These are phyloP conservation scores for Macrophomina phaseolina DNA, from an alignment of 2,329 filamentous ascomycete genomes.

Conservation along the genomic window DNA sequence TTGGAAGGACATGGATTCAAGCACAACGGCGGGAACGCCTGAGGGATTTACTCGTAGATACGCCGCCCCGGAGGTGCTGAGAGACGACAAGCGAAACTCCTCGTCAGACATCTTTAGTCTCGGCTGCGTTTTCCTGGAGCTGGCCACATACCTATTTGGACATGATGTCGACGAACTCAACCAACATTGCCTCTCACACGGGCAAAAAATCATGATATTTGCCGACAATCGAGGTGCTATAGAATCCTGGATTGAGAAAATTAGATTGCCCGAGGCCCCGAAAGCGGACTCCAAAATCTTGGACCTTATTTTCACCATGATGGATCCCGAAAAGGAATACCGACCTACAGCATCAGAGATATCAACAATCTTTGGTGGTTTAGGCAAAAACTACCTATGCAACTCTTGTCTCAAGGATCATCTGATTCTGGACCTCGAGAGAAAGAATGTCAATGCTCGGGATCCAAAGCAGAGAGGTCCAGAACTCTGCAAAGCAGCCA, in stretches of 20 bases:
- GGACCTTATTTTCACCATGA: background rate
- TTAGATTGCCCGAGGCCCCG: background rate
- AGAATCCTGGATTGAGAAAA: background rate
- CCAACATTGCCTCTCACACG: background rate
- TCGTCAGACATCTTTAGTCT: background rate
- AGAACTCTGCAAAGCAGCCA: background rate
- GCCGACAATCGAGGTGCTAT: background rate
- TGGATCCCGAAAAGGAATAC: background rate
- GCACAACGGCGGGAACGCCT: constrained; percentile 24
- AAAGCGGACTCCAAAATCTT: background rate
- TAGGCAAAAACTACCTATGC: background rate
- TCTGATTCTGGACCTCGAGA: background rate
- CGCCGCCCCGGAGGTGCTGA: background rate
- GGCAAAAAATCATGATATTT: background rate
- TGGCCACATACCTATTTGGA: background rate
- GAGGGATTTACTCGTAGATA: background rate
- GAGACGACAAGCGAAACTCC: background rate
- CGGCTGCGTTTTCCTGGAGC: constrained; percentile 5
- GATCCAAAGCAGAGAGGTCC: background rate
- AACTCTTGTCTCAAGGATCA: background rate
- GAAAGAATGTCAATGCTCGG: background rate
- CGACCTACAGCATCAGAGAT: background rate
- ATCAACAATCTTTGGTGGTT: background rate
- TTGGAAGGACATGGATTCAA: constrained; percentile 28
- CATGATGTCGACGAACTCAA: background rate